These are phyloP conservation scores for Gracilaria vermiculophylla DNA, from an alignment of 23 red algal genomes.

Conservation along the genomic window DNA sequence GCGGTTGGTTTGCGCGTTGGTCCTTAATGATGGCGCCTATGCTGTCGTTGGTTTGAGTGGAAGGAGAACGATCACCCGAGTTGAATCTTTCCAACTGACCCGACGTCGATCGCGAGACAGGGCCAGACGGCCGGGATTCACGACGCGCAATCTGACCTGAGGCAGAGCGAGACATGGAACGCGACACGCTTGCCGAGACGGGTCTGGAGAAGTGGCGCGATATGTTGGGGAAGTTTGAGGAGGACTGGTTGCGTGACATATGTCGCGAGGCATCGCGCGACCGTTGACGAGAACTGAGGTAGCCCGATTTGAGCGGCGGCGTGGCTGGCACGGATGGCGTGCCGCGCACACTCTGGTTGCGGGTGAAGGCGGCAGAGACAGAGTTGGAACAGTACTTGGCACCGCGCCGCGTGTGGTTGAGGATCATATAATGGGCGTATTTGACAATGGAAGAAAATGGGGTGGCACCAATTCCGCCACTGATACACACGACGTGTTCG, in stretches of 20 bases:
- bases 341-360: conserved; percentile 56
- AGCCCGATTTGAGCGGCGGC: not conserved
- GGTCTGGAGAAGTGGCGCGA: conserved; percentile 4
- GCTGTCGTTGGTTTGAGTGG: conserved; percentile 51
- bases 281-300: not conserved
- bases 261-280: conserved; percentile 8
- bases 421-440: conserved; percentile 66
- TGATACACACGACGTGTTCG: conserved; percentile 79
- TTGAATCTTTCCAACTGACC: not conserved
- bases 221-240: conserved; percentile 25
- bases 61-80: conserved; percentile 5
- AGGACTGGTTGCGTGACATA: conserved; percentile 40
- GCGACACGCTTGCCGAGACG: conserved; percentile 8
- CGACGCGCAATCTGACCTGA: conserved; percentile 21
- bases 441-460: conserved; percentile 75
- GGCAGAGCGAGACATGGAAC: conserved; percentile 28
- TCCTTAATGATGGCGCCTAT: conserved; percentile 45
- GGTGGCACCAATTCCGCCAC: conserved; percentile 81
- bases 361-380: conserved; percentile 62
- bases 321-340: conserved; percentile 55
- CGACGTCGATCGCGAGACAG: not conserved
- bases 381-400: conserved; percentile 48
- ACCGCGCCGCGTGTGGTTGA: conserved; percentile 68
- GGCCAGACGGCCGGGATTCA: not conserved
- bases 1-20: conserved; percentile 36